Evolutionary conservation across 2,329 filamentous ascomycete species (phyloP), one percentile per base, ranked within the genome.

Genomic region (Pseudocercospora fijiensis): DNA sequence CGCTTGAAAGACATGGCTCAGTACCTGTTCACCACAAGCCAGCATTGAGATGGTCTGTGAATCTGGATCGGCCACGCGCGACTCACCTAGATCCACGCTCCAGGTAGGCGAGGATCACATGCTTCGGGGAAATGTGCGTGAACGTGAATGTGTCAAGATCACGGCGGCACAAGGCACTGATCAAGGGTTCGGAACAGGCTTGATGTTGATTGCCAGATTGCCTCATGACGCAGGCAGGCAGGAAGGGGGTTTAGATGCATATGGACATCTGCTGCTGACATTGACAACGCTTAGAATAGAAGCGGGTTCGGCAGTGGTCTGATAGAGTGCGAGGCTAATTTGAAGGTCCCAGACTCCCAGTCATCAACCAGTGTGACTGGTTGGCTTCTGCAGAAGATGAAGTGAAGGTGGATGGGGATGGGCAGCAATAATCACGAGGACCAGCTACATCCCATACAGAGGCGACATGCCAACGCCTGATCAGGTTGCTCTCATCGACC

Each of bases 1-100:
- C 92, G 88, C 86, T 95, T 98, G 78, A 79, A 85, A 70, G 90
- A 86, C 90, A 94, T 94, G 65, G 65, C 67, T 73, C 70, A 72
- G 72, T 67, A 65, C 71, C 66, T 63, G 62, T 62, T 67, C 60
- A 55, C 53, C 18, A 18, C 13, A 13, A 51, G 70, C 70, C 67
- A 70, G 69, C 64, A 68, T 70, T 72, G 71, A 73, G 70, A 72
- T 67, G 51, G 63, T 58, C 55, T 61, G 62, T 20, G 45, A n/a
- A 45, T 33, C 47, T n/a, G 16, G 22, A 45, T 49, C 18, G 52
- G 16, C 22, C 41, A 57, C 22, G 33, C 43, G 63, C 49, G 56
- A 65, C 66, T 65, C 63, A 70, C 67, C 62, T 62, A 52, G 45
- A 56, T 63, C 30, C 61, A 47, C 28, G 45, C 61, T 63, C 30